phyloP scores from a whole-genome alignment of 495 filamentous ascomycete genomes.

The Hypoxylon rickii region DNA sequence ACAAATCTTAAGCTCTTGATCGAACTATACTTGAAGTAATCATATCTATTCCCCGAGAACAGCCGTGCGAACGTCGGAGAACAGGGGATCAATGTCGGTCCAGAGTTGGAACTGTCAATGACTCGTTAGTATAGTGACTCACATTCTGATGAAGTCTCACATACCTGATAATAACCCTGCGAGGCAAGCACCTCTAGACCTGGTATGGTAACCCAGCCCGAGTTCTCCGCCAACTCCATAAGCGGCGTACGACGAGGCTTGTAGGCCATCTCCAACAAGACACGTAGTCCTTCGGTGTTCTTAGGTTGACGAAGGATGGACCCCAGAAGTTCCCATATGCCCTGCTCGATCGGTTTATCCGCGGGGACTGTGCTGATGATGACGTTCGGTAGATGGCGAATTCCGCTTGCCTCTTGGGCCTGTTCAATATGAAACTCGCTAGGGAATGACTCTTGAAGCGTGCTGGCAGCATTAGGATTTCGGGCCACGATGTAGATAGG shows the following conservation, averaged over 20 bases:
- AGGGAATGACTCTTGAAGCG: slow-evolving; percentile 75
- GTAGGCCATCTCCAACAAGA: slow-evolving; percentile 96
- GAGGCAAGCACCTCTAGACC: slow-evolving; percentile 89
- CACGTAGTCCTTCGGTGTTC: slow-evolving; percentile 49
- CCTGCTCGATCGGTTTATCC: slow-evolving; percentile 77
- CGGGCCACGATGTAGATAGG: slow-evolving; percentile 90
- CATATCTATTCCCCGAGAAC: slow-evolving; percentile 46
- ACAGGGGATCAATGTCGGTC: slow-evolving; percentile 76
- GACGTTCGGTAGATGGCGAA: slow-evolving; percentile 65
- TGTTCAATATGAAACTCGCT: slow-evolving; percentile 72
- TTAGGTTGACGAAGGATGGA: slow-evolving; percentile 63
- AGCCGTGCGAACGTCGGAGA: slow-evolving; percentile 62
- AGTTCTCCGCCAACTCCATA: slow-evolving; percentile 80
- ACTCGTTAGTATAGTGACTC: slow-evolving; percentile 19
- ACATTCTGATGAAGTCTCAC: slow-evolving; percentile 21
- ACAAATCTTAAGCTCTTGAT: not conserved
- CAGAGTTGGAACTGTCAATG: slow-evolving; percentile 67
- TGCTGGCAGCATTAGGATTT: slow-evolving; percentile 65
- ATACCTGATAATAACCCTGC: slow-evolving; percentile 77
- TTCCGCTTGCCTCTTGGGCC: slow-evolving; percentile 53
- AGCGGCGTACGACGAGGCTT: slow-evolving; percentile 80
- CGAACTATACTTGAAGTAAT: too few species aligned
- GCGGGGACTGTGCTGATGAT: slow-evolving; percentile 92
- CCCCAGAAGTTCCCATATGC: slow-evolving; percentile 68
- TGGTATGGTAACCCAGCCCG: slow-evolving; percentile 84